Evolutionary conservation across 257 asterid species (phyloP).

Genomic region (Ilex asprella): DNA sequence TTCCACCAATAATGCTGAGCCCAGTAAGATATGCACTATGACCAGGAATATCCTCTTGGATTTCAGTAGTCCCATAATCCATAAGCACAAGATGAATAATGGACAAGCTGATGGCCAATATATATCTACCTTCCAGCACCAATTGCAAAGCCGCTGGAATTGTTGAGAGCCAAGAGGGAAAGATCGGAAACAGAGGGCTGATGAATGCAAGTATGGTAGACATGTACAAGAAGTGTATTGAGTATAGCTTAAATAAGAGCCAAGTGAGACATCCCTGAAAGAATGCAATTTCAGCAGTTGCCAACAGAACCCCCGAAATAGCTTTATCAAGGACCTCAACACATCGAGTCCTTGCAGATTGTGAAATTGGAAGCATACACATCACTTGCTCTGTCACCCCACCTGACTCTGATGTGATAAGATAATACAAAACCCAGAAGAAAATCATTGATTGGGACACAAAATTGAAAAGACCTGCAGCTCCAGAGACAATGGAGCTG

Average conservation of each 20-base stretch:
- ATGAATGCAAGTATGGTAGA: slow-evolving; percentile 77
- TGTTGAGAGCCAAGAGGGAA: slow-evolving; percentile 71
- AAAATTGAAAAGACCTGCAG: slow-evolving; percentile 72
- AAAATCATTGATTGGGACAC: slow-evolving; percentile 81
- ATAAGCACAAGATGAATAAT: slow-evolving; percentile 63
- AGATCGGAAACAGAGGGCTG: slow-evolving; percentile 72
- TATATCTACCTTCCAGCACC: slow-evolving; percentile 70
- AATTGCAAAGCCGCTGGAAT: slow-evolving; percentile 77
- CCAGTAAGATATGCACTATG: slow-evolving; percentile 83
- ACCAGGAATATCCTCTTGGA: slow-evolving; percentile 84
- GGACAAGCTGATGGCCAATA: slow-evolving; percentile 47
- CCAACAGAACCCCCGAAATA: slow-evolving; percentile 78
- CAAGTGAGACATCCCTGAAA: slow-evolving; percentile 95
- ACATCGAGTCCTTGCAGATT: slow-evolving; percentile 58
- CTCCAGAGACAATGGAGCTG: slow-evolving; percentile 77
- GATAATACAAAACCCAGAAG: slow-evolving; percentile 78
- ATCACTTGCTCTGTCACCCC: slow-evolving; percentile 93
- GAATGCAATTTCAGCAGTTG: slow-evolving; percentile 81
- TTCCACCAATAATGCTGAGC: slow-evolving; percentile 93
- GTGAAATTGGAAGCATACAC: slow-evolving; percentile 76
- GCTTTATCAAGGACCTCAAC: slow-evolving; percentile 85
- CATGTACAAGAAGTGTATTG: slow-evolving; percentile 81
- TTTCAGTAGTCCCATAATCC: slow-evolving; percentile 81
- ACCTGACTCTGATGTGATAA: slow-evolving; percentile 89
- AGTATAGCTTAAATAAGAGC: slow-evolving; percentile 71